Evolutionary conservation across 2,329 filamentous ascomycete genomes (phyloP).

Genomic region (Cucurbitaria berberidis): DNA sequence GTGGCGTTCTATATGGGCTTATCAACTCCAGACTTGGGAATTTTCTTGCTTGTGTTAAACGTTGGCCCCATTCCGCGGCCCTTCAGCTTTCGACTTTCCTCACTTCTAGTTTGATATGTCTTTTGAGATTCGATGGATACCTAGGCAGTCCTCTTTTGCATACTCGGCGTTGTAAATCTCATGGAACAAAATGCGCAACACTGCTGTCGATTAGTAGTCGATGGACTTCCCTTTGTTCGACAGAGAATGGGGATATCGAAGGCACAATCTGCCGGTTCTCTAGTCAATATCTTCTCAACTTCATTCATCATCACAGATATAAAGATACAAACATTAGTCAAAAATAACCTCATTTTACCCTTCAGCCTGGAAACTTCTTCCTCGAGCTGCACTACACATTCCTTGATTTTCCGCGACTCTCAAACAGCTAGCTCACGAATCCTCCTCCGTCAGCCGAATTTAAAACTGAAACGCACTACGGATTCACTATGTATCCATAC

Average conservation of each 20-base stretch:
- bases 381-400: too few relatives aligned
- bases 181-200: conserved; percentile 12
- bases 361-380: not conserved
- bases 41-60: conserved; percentile 1
- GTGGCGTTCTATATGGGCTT: conserved; percentile 23
- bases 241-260: not conserved
- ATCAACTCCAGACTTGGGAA: not conserved
- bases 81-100: not conserved
- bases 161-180: conserved; percentile 19
- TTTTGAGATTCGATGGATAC: conserved; percentile 12
- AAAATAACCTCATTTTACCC: conserved; percentile 1
- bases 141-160: conserved; percentile 18
- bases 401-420: too few relatives aligned
- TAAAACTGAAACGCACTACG: too few relatives aligned
- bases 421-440: too few relatives aligned
- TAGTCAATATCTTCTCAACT: not conserved
- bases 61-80: not conserved
- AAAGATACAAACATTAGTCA: not conserved
- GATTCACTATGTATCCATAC: too few relatives aligned
- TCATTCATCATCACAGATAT: not conserved
- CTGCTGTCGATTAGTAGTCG: not conserved
- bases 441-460: too few relatives aligned
- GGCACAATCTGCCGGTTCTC: not conserved
- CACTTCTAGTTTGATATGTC: not conserved
- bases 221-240: conserved; percentile 15